Percentiles rank a stretch among this genome's conserved stretches.
phyloP scores from a whole-genome alignment of 371 early-diverging fungal species.

The Blyttiomyces sp. region DNA sequence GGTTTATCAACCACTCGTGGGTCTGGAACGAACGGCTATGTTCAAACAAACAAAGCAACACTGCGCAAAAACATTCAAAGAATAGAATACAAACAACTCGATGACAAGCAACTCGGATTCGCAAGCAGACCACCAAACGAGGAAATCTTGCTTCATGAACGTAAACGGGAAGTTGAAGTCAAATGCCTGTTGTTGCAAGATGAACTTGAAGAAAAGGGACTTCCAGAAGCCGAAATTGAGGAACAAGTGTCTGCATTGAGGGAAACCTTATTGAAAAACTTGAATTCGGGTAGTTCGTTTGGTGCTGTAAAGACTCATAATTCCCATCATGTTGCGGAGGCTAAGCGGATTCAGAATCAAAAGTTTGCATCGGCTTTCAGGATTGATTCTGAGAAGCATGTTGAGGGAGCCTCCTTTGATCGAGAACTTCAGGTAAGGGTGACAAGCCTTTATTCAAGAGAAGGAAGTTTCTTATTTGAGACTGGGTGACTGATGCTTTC shows the following conservation, averaged over 20 bases:
- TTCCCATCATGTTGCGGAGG: constrained; percentile 67
- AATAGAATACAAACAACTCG: constrained; percentile 18
- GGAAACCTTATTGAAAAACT: constrained; percentile 21
- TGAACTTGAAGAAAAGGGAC: constrained; percentile 74
- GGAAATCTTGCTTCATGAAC: constrained; percentile 81
- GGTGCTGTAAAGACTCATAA: constrained; percentile 33
- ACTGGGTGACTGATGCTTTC: no score
- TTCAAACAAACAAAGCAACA: constrained; percentile 81
- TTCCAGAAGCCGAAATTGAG: constrained; percentile 59
- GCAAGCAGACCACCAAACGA: constrained; percentile 62
- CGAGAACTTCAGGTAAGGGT: constrained; percentile 61
- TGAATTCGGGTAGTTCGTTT: not conserved
- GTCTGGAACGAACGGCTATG: constrained; percentile 92
- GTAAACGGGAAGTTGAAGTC: constrained; percentile 83
- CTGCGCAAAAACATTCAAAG: constrained; percentile 49
- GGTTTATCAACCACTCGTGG: constrained; percentile 93
- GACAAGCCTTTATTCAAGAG: not conserved
- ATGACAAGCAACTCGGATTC: constrained; percentile 12
- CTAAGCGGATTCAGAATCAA: constrained; percentile 66
- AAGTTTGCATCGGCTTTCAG: constrained; percentile 67
- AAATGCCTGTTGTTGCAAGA: constrained; percentile 74
- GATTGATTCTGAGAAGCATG: constrained; percentile 58
- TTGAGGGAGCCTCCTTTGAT: constrained; percentile 83
- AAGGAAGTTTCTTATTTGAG: no score
- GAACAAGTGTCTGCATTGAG: constrained; percentile 47